phyloP scores from a whole-genome alignment of 345 rosid genomes.

The Sisymbrium altissimum region DNA sequence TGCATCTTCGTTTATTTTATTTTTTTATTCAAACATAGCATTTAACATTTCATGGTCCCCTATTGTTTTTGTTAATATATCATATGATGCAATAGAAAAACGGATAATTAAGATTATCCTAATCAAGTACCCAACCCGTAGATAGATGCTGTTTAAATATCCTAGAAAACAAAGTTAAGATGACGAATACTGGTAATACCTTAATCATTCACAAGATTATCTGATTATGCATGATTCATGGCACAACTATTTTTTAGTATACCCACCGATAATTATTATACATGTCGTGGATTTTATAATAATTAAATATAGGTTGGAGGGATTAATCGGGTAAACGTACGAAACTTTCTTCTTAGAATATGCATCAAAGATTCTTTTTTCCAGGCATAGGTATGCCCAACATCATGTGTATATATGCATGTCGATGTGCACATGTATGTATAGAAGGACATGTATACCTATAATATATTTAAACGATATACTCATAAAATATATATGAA shows the following conservation, averaged over 20 bases:
- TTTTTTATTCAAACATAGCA: not conserved
- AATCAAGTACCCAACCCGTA: conserved; percentile 12
- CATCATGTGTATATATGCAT: not conserved
- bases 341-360: conserved; percentile 2
- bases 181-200: conserved; percentile 9
- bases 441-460: not conserved
- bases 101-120: conserved; percentile 10
- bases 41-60: not conserved
- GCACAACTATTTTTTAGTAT: not conserved
- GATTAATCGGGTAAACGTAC: not conserved
- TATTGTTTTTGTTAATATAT: not conserved
- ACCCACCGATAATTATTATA: not conserved
- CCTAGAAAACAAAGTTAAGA: not conserved
- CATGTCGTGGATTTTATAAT: not conserved
- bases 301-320: not conserved
- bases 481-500: not conserved
- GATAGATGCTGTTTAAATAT: conserved; percentile 6
- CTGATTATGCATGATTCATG: conserved; percentile 20
- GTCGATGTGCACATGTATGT: not conserved
- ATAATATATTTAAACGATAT: not conserved
- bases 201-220: conserved; percentile 18
- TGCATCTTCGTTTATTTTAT: not conserved
- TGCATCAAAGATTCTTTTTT: not conserved
- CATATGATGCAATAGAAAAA: not conserved
- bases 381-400: conserved; percentile 4